Base-by-base conservation (phyloP, 1,284 basidiomycete species). In the Ustilago sp. region DNA sequence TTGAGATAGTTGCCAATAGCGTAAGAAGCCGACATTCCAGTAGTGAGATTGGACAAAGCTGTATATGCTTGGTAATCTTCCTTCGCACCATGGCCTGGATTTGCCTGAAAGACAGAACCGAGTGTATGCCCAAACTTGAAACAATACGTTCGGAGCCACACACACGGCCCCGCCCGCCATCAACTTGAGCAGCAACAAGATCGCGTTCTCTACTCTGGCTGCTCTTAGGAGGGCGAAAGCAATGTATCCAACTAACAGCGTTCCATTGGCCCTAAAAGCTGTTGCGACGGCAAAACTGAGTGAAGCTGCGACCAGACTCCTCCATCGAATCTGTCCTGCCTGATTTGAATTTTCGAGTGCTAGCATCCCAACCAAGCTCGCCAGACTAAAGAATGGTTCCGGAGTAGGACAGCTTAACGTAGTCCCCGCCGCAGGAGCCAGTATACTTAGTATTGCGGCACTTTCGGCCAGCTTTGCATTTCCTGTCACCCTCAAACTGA, bases 1-100 rank as follows among this genome's bases (percentile, higher is more conserved):
- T 85, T 98, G 95, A 34, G 90, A 87, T 5, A 88, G 64, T 0
- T 91, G 91, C 94, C 94, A 99, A 87, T 99, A 98, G 0, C 89
- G 90, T 65, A 98, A 87, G 70, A 94, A 90, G 6, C 95, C 95
- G 69, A 90, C 88, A 85, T 93, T 89, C 89, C 96, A 99, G 86
- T 98, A 98, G 53, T 90, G 88, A 0, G 87, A 87, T 86, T 98
- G 96, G 1, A 93, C 93, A 80, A 93, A 91, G n/a, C 89, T 87
- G 85, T 98, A 98, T 52, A 93, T 90, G 15, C 90, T 89, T 0
- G 94, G 94, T 1, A 91, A 77, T 3, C 81, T 52, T 0, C 82
- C 70, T 0, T 81, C 59, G 85, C 95, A 98, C 95, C 94, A 98
- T 2, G 87, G 86, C 45, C 88, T 71, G 67, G 53, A 19, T 52